Percentiles rank a stretch among this genome's conserved stretches.
Conservation (phyloP, 768 basidiomycete genomes). For the Pilatotrama ljubarskyi region DNA sequence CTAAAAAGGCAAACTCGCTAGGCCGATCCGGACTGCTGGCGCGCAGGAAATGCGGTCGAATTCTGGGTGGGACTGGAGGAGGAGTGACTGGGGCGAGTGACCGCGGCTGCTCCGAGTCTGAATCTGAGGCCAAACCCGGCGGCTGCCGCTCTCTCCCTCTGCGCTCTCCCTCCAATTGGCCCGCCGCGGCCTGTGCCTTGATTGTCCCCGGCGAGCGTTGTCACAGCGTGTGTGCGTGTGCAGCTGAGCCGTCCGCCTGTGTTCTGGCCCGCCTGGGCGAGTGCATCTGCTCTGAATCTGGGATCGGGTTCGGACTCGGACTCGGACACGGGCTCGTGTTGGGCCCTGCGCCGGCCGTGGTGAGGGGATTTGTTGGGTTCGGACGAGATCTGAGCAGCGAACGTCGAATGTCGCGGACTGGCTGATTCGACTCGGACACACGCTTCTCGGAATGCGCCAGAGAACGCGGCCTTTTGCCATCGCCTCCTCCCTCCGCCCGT, state of each 20-base stretch:
- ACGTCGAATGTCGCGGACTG: constrained; percentile 2
- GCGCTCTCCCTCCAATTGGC: no score
- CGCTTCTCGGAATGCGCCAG: constrained; percentile 17
- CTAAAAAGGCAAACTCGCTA: constrained; percentile 42
- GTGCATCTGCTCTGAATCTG: constrained; percentile 14
- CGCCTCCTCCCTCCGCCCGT: constrained; percentile 2
- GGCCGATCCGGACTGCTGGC: constrained; percentile 28
- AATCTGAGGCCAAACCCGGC: no score
- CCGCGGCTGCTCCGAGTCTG: neutral
- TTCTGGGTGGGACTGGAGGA: neutral
- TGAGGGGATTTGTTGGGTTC: constrained; percentile 21
- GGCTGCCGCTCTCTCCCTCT: no score
- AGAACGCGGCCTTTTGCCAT: constrained; percentile 14
- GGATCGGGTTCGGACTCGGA: constrained; percentile 6
- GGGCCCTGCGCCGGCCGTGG: constrained; percentile 29
- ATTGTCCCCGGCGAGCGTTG: no score
- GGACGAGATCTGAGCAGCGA: constrained; percentile 3
- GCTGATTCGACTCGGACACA: neutral
- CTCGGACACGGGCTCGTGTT: neutral
- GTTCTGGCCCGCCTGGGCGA: no score
- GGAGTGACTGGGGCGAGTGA: neutral
- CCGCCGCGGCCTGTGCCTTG: no score
- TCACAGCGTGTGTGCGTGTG: no score
- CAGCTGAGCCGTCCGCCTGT: no score
- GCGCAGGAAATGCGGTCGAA: neutral